phyloP scores from a whole-genome alignment of 2,329 filamentous ascomycete genomes.

The Aciculosporium take region DNA sequence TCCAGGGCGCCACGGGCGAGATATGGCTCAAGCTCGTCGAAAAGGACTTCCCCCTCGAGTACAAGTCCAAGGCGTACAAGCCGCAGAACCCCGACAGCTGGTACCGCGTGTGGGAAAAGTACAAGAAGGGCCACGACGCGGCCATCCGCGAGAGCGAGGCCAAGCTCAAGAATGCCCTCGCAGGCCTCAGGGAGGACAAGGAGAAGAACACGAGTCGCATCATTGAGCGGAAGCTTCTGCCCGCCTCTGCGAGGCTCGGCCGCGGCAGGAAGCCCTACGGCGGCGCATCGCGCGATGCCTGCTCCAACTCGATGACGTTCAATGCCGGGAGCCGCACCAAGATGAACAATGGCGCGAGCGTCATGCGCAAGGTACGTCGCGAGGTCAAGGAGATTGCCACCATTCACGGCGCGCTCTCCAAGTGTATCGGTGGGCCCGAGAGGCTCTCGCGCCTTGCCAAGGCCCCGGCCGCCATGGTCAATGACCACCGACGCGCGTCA shows the following conservation, averaged over 20 bases:
- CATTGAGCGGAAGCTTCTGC: conserved; percentile 34
- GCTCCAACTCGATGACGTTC: conserved; percentile 26
- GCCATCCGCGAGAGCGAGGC: conserved; percentile 46
- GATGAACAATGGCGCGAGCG: conserved; percentile 33
- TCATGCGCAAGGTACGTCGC: conserved; percentile 41
- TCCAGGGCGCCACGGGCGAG: conserved; percentile 53
- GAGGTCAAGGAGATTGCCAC: conserved; percentile 40
- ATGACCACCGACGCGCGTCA: conserved; percentile 33
- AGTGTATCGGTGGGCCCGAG: conserved; percentile 15
- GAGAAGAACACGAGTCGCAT: conserved; percentile 43
- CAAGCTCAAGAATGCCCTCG: conserved; percentile 41
- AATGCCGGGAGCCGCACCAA: conserved; percentile 37
- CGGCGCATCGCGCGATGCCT: conserved; percentile 16
- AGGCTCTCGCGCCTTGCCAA: conserved; percentile 26
- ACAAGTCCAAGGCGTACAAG: conserved; percentile 44
- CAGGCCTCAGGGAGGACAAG: conserved; percentile 42
- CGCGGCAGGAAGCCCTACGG: conserved; percentile 13
- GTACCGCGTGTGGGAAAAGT: conserved; percentile 63
- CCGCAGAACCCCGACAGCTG: conserved; percentile 56
- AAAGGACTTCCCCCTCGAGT: conserved; percentile 56
- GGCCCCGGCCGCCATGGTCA: conserved; percentile 40
- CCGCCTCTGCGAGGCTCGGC: conserved; percentile 23
- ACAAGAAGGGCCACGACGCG: conserved; percentile 44
- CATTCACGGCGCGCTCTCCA: conserved; percentile 32
- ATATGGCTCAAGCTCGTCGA: conserved; percentile 71